Evolutionary conservation across 768 basidiomycete species (phyloP), one percentile per base, ranked within the genome.

Genomic region (Pleurotus giganteus): DNA sequence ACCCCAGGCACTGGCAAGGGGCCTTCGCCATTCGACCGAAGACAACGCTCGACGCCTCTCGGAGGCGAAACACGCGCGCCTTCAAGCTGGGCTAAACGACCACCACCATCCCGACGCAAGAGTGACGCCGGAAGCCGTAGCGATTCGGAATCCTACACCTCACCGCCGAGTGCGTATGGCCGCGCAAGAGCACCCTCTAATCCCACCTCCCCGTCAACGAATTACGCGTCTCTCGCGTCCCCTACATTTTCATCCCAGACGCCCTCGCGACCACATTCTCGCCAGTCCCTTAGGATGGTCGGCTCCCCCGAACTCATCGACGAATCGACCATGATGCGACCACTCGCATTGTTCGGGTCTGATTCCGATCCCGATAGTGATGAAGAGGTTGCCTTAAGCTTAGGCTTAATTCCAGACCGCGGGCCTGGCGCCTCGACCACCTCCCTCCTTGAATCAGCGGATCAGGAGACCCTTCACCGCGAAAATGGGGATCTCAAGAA

Each of bases 51-150:
- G 90, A 92, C 61, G 76, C 80, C 0, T 79, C 85, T 43, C 76
- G 80, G 27, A 72, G 91, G 56, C 89, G 90, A 64, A 80, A 91
- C 17, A 77, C 88, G 7, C 84, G 82, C 87, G 1, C 91, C 91
- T 0, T 90, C 90, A 2, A 91, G 87, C 60, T 91, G 89, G 86
- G 64, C 79, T 26, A 85, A 82, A 58, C 81, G 88, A 3, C 71
- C 74, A 13, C 88, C 89, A 12, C 84, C 86, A 4, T 71, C 77
- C 43, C 76, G 91, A 52, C 74, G 89, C 51, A 88, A 79, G 71
- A 91, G 90, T 57, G 81, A 89, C 60, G 88, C 87, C 8, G 86
- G 86, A n/a, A 79, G 77, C 57, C 72, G 77, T 26, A 91, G 90
- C 61, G 91, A 93, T 60, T 84, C 85, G 2, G 91, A 93, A 76